Base-by-base conservation (phyloP, 2,329 filamentous ascomycete genomes). In the Claviceps digitariae region DNA sequence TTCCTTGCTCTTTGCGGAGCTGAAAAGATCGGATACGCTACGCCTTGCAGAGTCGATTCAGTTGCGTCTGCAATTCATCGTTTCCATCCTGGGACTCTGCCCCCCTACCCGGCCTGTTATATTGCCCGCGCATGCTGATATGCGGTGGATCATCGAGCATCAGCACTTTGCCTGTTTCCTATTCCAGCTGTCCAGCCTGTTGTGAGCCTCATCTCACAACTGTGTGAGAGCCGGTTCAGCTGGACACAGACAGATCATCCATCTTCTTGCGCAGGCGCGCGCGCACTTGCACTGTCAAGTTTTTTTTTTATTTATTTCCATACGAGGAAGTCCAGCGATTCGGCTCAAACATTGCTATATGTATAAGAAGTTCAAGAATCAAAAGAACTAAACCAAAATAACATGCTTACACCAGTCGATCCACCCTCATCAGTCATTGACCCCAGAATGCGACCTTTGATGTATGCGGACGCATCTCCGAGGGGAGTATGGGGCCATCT, bases 401-500 rank as follows among this genome's bases (percentile, higher is more conserved):
- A 29, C 17, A 25, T 17, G 21, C 47, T 47, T 31, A 44, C 48
- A 48, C 50, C 43, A 38, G 51, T 51, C 43, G 51, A 55, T 55
- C 54, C 54, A 51, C 31, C 31, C 31, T 34, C 31, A 34, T 10
- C 27, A 21, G 21, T 27, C 34, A 10, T 17, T 20, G 36, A 45
- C 48, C 44, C 48, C 51, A 51, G 47, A 53, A 49, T 44, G 48
- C 51, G 41, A 48, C 48, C 48, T 51, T 53, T 55, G 47, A 48
- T 41, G 29, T 53, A 48, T 48, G 51, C 46, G 54, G 51, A 55
- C 27, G 51, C 51, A 53, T 53, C 44, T 51, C 51, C 51, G 51
- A 41, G 51, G 27, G 48, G 50, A 29, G 51, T 7, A 50, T 51
- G 48, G 53, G 47, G 29, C 51, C 31, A 48, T 48, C 51, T 50